Evolutionary conservation across 2,329 filamentous ascomycete species (phyloP), one percentile per base, ranked within the genome.

Genomic region (Cordyceps fumosorosea): DNA sequence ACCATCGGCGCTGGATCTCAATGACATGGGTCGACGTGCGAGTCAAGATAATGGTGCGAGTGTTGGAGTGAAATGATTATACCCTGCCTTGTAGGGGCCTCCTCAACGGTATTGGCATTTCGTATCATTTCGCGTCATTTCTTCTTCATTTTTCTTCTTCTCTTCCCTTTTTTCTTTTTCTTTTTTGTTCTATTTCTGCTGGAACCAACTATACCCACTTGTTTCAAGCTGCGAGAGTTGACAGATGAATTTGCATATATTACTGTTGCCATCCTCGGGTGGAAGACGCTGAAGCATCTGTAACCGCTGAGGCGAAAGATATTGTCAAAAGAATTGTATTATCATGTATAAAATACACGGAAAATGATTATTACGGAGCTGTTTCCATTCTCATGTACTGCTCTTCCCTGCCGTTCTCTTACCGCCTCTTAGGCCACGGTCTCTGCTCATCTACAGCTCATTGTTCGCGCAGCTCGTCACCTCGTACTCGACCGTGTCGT

Each of bases 401-500:
- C 11, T 48, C 20, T n/a, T 47, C n/a, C 10, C 42, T 4, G n/a
- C n/a, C n/a, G 40, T n/a, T 22, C 2, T 12, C 44, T 20, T n/a
- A n/a, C n/a, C n/a, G n/a, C n/a, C n/a, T n/a, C n/a, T n/a, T n/a
- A n/a, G n/a, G n/a, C n/a, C n/a, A n/a, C n/a, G n/a, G n/a, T n/a
- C n/a, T n/a, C n/a, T n/a, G n/a, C 16, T 45, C 42, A 22, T 22
- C 24, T 62, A 62, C 52, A 62, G 44, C 45, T 63, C 61, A 32
- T 53, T 56, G n/a, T 32, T 51, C 16, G 59, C 50, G 18, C 62
- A 63, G 22, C 26, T 34, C 5, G 42, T 56, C 3, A 79, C 76
- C 63, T 72, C 70, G 62, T 78, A 80, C 53, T 76, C 71, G 8
- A 80, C 77, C 1, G 77, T 79, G 64, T 76, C 69, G 51, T 79